phyloP scores from a whole-genome alignment of 345 rosid genomes.

The Euphorbia lathyris region DNA sequence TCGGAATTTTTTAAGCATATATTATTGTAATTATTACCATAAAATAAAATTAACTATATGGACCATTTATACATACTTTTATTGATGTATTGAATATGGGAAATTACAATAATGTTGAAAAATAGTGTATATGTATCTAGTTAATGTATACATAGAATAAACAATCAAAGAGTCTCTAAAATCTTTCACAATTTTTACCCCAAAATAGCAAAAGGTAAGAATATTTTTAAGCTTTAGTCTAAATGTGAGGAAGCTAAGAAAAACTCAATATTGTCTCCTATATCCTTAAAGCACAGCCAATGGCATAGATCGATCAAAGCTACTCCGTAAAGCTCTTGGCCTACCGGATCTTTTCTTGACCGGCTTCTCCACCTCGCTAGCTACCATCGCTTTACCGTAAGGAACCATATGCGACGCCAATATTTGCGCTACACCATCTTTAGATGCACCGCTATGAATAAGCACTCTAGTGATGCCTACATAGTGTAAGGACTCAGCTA shows the following conservation, averaged over 20 bases:
- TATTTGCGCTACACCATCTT: slow-evolving; percentile 21
- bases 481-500: slow-evolving; percentile 54
- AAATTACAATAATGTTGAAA: background rate
- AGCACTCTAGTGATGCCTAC: slow-evolving; percentile 52
- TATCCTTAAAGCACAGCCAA: slow-evolving; percentile 36
- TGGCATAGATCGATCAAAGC: slow-evolving; percentile 40
- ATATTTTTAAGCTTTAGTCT: background rate
- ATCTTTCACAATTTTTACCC: slow-evolving; percentile 3
- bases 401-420: background rate
- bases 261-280: background rate
- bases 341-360: slow-evolving; percentile 28
- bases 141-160: background rate
- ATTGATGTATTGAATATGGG: background rate
- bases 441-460: slow-evolving; percentile 40
- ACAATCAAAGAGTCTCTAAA: background rate
- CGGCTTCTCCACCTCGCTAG: slow-evolving; percentile 16
- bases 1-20: no score
- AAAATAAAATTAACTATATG: no score
- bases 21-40: no score
- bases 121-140: background rate
- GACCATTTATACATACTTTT: background rate
- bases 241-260: background rate
- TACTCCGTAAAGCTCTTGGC: slow-evolving; percentile 28
- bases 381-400: slow-evolving; percentile 15
- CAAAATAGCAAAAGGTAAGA: background rate